A percentile compares a stretch with the other conserved stretches of the same genome.
These are phyloP conservation scores for Talaromyces sp. DNA, from an alignment of 2,329 filamentous ascomycete genomes.

Conservation along the genomic window DNA sequence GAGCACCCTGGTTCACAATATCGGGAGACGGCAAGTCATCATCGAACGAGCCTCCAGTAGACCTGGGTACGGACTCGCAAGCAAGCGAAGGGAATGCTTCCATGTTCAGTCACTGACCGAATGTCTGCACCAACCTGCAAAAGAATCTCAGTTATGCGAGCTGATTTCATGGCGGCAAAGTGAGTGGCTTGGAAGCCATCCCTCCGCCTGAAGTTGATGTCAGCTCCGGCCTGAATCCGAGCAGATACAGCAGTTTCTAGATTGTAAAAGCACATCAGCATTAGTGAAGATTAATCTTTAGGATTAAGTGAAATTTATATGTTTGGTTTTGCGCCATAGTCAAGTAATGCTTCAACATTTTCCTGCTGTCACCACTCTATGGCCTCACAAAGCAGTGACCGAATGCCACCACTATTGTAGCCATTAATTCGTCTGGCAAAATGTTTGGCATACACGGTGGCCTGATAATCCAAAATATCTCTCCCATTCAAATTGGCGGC, in stretches of 20 bases:
- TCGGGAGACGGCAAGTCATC: no score
- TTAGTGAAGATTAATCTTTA: neutral
- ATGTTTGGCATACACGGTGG: neutral
- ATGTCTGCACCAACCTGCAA: neutral
- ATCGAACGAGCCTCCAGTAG: no score
- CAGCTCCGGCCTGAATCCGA: slow-evolving; percentile 1
- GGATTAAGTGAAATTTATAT: neutral
- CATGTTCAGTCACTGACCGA: neutral
- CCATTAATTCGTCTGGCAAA: neutral
- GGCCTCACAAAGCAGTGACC: slow-evolving; percentile 2
- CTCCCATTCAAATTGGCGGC: neutral
- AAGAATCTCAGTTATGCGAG: neutral
- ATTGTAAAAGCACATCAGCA: neutral
- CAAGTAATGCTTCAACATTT: neutral
- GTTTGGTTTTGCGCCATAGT: neutral
- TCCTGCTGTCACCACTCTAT: neutral
- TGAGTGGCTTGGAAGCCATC: neutral
- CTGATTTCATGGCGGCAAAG: neutral
- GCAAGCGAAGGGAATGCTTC: slow-evolving; percentile 1
- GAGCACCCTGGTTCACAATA: no score
- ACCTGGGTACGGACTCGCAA: no score
- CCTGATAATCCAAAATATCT: neutral
- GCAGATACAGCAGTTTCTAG: neutral
- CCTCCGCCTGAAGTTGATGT: neutral
- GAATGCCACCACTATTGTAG: neutral